Percentiles rank a stretch among this genome's conserved stretches.
These are phyloP conservation scores for Sporothrix euskadiensis DNA, from an alignment of 2,329 filamentous ascomycete species.

Conservation along the genomic window DNA sequence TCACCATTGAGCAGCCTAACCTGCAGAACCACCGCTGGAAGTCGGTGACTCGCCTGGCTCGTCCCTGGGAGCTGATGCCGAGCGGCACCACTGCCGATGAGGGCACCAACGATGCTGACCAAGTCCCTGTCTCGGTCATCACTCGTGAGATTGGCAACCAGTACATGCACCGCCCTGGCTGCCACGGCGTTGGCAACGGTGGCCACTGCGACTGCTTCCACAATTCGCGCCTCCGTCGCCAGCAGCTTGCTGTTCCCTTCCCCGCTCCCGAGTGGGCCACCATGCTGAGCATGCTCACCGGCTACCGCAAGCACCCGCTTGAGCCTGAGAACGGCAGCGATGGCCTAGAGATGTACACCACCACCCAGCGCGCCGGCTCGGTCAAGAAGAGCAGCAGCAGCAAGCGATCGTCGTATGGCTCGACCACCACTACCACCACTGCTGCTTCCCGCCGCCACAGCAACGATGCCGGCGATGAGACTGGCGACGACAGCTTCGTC, in stretches of 20 bases:
- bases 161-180: slow-evolving; percentile 53
- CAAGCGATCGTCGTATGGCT: slow-evolving; percentile 33
- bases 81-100: slow-evolving; percentile 28
- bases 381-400: slow-evolving; percentile 24
- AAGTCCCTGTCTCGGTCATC: slow-evolving; percentile 44
- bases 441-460: slow-evolving; percentile 23
- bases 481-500: slow-evolving; percentile 35
- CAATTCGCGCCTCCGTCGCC: slow-evolving; percentile 44
- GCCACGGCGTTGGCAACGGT: slow-evolving; percentile 40
- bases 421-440: slow-evolving; percentile 26
- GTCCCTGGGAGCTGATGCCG: slow-evolving; percentile 54
- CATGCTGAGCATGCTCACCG: slow-evolving; percentile 58
- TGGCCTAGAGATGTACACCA: slow-evolving; percentile 16
- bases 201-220: slow-evolving; percentile 53
- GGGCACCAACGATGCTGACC: slow-evolving; percentile 28
- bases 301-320: slow-evolving; percentile 48
- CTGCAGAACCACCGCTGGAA: slow-evolving; percentile 61
- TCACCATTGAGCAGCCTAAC: slow-evolving; percentile 55
- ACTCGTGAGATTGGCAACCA: slow-evolving; percentile 53
- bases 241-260: slow-evolving; percentile 58
- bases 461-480: slow-evolving; percentile 36
- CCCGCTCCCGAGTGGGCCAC: slow-evolving; percentile 60
- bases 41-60: slow-evolving; percentile 59
- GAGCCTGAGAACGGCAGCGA: slow-evolving; percentile 33
- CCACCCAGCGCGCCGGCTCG: slow-evolving; percentile 16